A percentile compares a stretch with the other conserved stretches of the same genome.
These are phyloP conservation scores for Cercospora zeina DNA, from an alignment of 2,329 filamentous ascomycete species.

Conservation along the genomic window DNA sequence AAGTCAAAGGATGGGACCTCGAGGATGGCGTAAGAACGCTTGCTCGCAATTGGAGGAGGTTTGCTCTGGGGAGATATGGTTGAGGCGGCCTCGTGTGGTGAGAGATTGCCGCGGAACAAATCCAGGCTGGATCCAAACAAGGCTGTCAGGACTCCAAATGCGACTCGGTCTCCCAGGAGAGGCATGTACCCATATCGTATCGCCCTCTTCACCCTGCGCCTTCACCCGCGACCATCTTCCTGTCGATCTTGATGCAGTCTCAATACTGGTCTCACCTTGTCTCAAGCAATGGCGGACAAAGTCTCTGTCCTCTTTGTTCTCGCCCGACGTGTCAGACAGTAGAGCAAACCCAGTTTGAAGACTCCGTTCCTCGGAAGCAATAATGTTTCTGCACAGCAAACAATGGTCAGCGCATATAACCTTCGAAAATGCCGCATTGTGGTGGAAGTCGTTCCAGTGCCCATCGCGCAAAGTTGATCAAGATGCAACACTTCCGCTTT, in stretches of 20 bases:
- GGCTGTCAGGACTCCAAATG: not conserved
- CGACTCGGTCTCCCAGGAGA: not conserved
- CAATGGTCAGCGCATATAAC: not conserved
- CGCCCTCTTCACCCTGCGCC: not conserved
- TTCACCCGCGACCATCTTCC: not conserved
- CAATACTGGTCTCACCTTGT: not conserved
- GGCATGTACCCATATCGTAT: not conserved
- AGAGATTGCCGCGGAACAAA: not conserved
- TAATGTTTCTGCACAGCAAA: constrained; percentile 3
- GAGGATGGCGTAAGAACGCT: constrained; percentile 68
- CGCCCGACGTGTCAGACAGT: not conserved
- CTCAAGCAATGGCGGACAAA: not conserved
- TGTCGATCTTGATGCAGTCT: not conserved
- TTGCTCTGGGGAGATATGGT: constrained; percentile 61
- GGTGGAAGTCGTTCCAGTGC: not conserved
- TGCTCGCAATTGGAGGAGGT: constrained; percentile 73
- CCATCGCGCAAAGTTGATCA: not conserved
- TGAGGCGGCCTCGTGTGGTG: not conserved
- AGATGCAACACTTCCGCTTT: constrained; percentile 6
- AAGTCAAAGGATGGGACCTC: constrained; percentile 74
- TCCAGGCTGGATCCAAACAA: not conserved
- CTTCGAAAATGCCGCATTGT: not conserved
- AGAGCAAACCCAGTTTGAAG: not conserved
- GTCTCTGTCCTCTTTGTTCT: not conserved
- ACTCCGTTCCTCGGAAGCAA: not conserved